phyloP scores from a whole-genome alignment of 2,329 filamentous ascomycete genomes.

The Orbilia ellipsospora region DNA sequence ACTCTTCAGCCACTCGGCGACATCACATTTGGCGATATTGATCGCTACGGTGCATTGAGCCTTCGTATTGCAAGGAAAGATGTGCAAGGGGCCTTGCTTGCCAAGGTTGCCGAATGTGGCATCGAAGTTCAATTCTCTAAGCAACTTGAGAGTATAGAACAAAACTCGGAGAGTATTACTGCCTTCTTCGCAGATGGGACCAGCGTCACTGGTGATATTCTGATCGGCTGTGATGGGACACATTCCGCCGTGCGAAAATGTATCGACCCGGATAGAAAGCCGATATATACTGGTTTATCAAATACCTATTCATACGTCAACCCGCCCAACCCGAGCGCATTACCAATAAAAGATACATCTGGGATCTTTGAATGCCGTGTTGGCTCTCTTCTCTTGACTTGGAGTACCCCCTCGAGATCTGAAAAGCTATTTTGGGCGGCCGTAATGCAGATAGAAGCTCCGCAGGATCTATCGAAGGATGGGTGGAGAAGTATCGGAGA shows the following conservation, averaged over 20 bases:
- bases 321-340: slow-evolving; percentile 9
- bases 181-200: slow-evolving; percentile 59
- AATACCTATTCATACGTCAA: slow-evolving; percentile 47
- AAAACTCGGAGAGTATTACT: slow-evolving; percentile 44
- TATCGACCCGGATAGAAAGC: slow-evolving; percentile 44
- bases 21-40: slow-evolving; percentile 66
- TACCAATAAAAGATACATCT: slow-evolving; percentile 45
- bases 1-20: slow-evolving; percentile 59
- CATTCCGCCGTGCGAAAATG: slow-evolving; percentile 60
- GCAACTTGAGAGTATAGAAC: slow-evolving; percentile 26
- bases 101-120: slow-evolving; percentile 50
- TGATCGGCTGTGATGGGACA: slow-evolving; percentile 61
- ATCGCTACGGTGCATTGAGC: slow-evolving; percentile 67
- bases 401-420: slow-evolving; percentile 39
- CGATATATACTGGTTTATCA: slow-evolving; percentile 39
- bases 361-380: slow-evolving; percentile 41
- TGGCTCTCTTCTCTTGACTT: slow-evolving; percentile 36
- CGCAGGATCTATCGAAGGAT: slow-evolving; percentile 33
- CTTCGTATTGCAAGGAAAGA: slow-evolving; percentile 60
- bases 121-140: slow-evolving; percentile 57
- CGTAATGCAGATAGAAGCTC: slow-evolving; percentile 37
- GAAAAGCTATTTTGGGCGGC: slow-evolving; percentile 48
- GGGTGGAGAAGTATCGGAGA: slow-evolving; percentile 44
- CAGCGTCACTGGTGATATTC: slow-evolving; percentile 58
- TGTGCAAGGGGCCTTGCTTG: slow-evolving; percentile 59